Conservation (phyloP, 116 monocot genomes). For the Cymodocea nodosa region DNA sequence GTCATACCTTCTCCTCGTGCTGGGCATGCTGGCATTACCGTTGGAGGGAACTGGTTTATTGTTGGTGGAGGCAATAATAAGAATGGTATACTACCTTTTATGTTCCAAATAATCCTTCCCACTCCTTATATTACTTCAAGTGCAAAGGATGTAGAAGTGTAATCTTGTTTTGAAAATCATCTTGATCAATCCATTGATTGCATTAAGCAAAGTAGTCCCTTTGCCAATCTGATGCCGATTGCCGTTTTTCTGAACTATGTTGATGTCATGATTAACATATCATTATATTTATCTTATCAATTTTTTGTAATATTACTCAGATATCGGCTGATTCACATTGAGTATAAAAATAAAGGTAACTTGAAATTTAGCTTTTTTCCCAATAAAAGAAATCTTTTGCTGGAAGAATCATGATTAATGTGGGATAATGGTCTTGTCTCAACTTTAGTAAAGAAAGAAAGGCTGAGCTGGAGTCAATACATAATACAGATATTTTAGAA, state of each 20-base stretch:
- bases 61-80: conserved; percentile 94
- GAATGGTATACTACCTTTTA: conserved; percentile 40
- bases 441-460: neutral
- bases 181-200: no score
- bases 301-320: neutral
- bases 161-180: no score
- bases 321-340: neutral
- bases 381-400: neutral
- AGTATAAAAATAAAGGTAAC: conserved; percentile 1
- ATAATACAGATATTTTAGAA: no score
- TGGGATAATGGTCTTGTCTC: neutral
- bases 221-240: no score
- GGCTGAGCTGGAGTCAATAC: neutral
- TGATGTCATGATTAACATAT: no score
- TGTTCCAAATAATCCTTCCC: neutral
- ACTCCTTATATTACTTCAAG: no score
- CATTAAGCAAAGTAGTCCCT: no score
- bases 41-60: conserved; percentile 97
- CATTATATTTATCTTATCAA: no score
- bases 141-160: no score
- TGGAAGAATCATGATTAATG: neutral
- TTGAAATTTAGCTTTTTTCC: neutral
- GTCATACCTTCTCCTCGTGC: conserved; percentile 73
- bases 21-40: conserved; percentile 86
- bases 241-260: no score